phyloP scores from a whole-genome alignment of 108 stramenopile genomes.

The Cyclostephanos invisitatus region DNA sequence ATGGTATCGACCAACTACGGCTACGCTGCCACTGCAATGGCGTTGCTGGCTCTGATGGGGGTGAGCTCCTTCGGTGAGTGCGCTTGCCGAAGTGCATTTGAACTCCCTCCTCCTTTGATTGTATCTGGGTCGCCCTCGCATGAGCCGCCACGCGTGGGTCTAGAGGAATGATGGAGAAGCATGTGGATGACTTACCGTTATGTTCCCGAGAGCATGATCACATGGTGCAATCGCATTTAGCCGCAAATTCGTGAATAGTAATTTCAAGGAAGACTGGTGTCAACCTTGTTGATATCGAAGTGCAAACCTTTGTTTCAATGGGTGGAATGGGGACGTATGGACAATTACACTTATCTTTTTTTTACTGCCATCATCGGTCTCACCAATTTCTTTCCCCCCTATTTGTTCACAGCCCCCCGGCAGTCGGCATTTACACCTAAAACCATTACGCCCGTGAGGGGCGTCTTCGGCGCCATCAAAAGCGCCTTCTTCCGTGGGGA shows the following conservation, averaged over 20 bases:
- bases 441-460: constrained; percentile 13
- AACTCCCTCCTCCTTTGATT: background rate
- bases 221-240: background rate
- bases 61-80: constrained; percentile 46
- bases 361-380: background rate
- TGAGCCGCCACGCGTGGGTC: constrained; percentile 4
- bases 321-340: background rate
- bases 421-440: constrained; percentile 36
- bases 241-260: background rate
- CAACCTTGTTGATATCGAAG: background rate
- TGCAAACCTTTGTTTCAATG: background rate
- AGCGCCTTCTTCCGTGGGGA: constrained; percentile 40
- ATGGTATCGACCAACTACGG: constrained; percentile 28
- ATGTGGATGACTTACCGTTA: background rate
- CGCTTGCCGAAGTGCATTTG: background rate
- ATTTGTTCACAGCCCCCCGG: constrained; percentile 27
- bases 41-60: constrained; percentile 36
- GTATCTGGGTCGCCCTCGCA: no score
- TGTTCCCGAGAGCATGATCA: background rate
- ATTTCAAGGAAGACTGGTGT: background rate
- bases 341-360: background rate
- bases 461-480: constrained; percentile 35
- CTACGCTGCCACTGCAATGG: constrained; percentile 44
- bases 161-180: background rate
- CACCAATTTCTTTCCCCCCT: constrained; percentile 2